Evolutionary conservation across 2,329 filamentous ascomycete genomes (phyloP).

Genomic region (Niveomyces coronatus): DNA sequence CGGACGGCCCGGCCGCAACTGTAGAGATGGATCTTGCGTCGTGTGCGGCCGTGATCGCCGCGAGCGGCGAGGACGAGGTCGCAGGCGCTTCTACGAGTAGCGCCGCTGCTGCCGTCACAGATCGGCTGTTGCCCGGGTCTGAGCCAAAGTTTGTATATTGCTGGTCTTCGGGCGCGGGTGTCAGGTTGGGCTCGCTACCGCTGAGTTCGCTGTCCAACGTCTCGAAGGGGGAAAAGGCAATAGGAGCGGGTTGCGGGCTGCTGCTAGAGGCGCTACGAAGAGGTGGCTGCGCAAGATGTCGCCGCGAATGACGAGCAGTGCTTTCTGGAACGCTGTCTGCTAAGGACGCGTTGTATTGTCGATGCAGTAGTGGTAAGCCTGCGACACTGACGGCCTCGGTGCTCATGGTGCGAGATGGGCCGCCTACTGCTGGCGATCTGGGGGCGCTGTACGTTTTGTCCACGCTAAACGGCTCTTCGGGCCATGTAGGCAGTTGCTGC

Average conservation of each 20-base stretch:
- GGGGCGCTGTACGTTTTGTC: constrained; percentile 37
- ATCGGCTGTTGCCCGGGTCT: constrained; percentile 23
- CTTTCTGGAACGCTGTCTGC: constrained; percentile 28
- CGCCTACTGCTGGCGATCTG: constrained; percentile 40
- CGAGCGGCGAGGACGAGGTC: constrained; percentile 35
- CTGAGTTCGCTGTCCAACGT: constrained; percentile 19
- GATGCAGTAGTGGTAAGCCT: not conserved
- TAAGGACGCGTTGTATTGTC: constrained; percentile 40
- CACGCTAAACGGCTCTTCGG: constrained; percentile 36
- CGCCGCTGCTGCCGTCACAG: too few species aligned
- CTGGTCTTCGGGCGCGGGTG: constrained; percentile 2
- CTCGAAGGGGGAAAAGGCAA: constrained; percentile 41
- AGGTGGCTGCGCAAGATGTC: constrained; percentile 39
- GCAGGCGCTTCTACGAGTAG: constrained; percentile 23
- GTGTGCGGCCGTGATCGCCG: constrained; percentile 58
- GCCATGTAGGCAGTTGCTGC: constrained; percentile 34
- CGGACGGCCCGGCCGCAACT: constrained; percentile 78
- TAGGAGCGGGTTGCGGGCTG: constrained; percentile 27
- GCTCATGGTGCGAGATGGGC: constrained; percentile 41
- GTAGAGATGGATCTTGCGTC: constrained; percentile 87
- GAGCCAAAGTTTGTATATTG: not conserved
- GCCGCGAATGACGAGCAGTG: constrained; percentile 29
- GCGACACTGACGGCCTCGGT: constrained; percentile 40
- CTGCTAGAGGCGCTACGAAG: constrained; percentile 15
- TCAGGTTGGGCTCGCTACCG: not conserved